Base-by-base conservation (phyloP, 2,329 filamentous ascomycete genomes). In the Colletotrichum echinochloae region DNA sequence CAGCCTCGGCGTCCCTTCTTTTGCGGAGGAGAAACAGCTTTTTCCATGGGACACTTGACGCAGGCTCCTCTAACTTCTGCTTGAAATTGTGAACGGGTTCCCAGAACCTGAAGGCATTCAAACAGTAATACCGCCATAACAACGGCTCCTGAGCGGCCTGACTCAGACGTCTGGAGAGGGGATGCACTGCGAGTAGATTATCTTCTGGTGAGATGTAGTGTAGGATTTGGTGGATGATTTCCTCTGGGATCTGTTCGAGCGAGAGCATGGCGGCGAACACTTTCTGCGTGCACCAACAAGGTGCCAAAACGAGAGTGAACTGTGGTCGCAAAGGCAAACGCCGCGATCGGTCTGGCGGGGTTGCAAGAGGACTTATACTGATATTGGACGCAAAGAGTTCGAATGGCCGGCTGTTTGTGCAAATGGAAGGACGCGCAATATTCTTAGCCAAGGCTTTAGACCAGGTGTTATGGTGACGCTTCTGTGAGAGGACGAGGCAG, bases 181-280 rank as follows among this genome's bases (percentile, higher is more conserved):
- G 78, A 72, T 88, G 84, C 46, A 90, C 75, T 66, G 76, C 79
- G 18, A 74, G 63, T 48, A 90, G 79, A 59, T 84, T 85, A 71
- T 91, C 86, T 66, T 84, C 84, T 74, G 86, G 91, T 77, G 81
- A 89, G 77, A 82, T 79, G 77, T 90, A 90, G 72, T 86, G 85
- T 74, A 98, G 86, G 74, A 98, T 92, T 63, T 91, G 87, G 78
- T 94, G 90, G 75, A 98, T 86, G 73, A 98, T 88, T 83, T 99
- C 96, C 80, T 95, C 92, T 49, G 95, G 95, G 44, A 96, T 84
- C 64, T 78, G 74, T 48, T 82, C 78, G 66, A 88, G 76, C 46
- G 80, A 80, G 14, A 77, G 57, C 79, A 80, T 80, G 60, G 72
- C 51, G 60, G 59, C 68, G 44, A 48, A 65, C 30, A 46, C 37